phyloP scores from a whole-genome alignment of 2,329 filamentous ascomycete species.

The Hymenoscyphus occultus region DNA sequence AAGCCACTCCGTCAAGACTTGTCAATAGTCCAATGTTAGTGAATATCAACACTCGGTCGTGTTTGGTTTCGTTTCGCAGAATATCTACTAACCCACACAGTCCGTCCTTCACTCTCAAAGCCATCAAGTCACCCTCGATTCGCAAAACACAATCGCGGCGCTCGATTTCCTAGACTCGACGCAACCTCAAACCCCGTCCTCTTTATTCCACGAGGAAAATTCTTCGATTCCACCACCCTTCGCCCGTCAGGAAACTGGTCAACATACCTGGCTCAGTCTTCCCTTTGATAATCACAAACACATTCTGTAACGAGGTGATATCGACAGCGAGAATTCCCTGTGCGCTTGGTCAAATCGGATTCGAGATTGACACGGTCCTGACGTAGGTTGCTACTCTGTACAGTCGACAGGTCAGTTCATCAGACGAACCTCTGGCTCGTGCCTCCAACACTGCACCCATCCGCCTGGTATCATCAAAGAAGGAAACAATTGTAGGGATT shows the following conservation, averaged over 20 bases:
- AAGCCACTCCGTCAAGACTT: not conserved
- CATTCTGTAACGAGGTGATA: not conserved
- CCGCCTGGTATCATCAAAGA: conserved; percentile 20
- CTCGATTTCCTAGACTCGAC: conserved; percentile 6
- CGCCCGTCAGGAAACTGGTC: not conserved
- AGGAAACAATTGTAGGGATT: conserved; percentile 11
- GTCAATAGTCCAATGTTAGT: not conserved
- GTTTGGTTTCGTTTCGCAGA: not conserved
- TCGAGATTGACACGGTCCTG: not conserved
- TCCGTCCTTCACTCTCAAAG: not conserved
- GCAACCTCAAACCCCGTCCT: conserved; percentile 6
- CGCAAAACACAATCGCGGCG: not conserved
- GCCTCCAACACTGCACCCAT: conserved; percentile 32
- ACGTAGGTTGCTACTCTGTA: not conserved
- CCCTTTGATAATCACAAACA: not conserved
- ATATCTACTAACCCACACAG: conserved; percentile 2
- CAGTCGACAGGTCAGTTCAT: conserved; percentile 23
- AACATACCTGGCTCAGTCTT: not conserved
- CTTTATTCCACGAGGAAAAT: conserved; percentile 1
- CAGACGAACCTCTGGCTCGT: conserved; percentile 36
- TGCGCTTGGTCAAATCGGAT: not conserved
- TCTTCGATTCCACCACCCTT: conserved; percentile 1
- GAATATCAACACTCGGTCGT: not conserved
- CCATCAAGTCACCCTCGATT: not conserved
- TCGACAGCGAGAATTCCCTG: not conserved